Evolutionary conservation across 257 asterid species (phyloP).

Genomic region (Solanum bulbocastanum): DNA sequence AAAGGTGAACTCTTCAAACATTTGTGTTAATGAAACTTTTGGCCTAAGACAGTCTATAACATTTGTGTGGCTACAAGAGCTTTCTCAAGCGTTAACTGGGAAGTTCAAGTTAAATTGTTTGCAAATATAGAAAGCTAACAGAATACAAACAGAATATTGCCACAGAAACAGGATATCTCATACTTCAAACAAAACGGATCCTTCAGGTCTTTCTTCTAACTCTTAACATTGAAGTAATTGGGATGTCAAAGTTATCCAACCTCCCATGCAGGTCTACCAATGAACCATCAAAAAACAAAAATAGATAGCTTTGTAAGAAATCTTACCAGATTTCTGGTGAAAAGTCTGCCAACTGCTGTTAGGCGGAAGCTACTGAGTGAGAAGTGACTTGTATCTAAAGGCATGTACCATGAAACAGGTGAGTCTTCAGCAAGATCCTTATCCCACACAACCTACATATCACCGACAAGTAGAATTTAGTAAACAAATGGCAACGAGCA

Average conservation of each 20-base stretch:
- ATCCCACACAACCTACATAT: conserved; percentile 65
- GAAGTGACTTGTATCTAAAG: conserved; percentile 77
- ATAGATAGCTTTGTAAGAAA: not conserved
- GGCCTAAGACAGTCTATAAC: not conserved
- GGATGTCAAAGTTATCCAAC: not conserved
- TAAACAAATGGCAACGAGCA: not conserved
- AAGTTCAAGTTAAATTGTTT: not conserved
- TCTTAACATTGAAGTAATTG: not conserved
- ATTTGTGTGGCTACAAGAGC: not conserved
- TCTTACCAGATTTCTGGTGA: conserved; percentile 72
- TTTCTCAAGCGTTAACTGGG: not conserved
- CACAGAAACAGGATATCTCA: not conserved
- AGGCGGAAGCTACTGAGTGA: conserved; percentile 85
- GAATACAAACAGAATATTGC: not conserved
- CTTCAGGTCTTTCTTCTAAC: not conserved
- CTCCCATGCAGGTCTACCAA: not conserved
- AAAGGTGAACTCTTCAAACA: not conserved
- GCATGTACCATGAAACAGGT: conserved; percentile 88
- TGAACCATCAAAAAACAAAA: not conserved
- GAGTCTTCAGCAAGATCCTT: conserved; percentile 89
- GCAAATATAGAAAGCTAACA: not conserved
- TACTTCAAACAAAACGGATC: not conserved
- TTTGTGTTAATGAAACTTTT: not conserved
- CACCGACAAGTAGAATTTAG: not conserved
- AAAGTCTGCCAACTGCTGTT: conserved; percentile 69